Evolutionary conservation across 768 basidiomycete species (phyloP), one percentile per base, ranked within the genome.

Genomic region (Russula emetica): DNA sequence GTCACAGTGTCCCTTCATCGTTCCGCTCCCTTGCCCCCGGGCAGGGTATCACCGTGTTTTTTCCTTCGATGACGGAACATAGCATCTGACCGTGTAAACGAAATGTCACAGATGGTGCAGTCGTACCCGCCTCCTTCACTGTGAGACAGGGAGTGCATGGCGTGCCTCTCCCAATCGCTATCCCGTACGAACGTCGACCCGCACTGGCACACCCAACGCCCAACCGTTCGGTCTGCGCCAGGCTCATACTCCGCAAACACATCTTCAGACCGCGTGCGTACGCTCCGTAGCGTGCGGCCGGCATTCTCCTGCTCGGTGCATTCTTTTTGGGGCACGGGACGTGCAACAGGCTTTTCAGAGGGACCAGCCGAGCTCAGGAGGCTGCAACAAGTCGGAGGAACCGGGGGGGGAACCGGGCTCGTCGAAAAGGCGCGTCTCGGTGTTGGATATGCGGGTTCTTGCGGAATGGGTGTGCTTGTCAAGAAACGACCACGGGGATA

Each of bases 131-230:
- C 64, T 40, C 60, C 55, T 14, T 42, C 54, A 32, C 64, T 58
- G 5, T 65, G 64, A 16, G 58, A 55, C 38, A 60, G 34, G 5
- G 64, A 60, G 28, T 61, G 58, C 59, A 65, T 26, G 11, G 64
- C 64, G 22, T 65, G 64, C 44, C 64, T 60, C 40, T 61, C 60
- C 64, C 64, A 65, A 24, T 65, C 64, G 49, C 64, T 65, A 26
- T 65, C 64, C 5, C 64, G 59, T 50, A 56, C 60, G 34, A 65
- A 65, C 20, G 55, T 61, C 22, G 64, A 55, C 1, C 55, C 60
- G 24, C 64, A 65, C 44, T 65, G 59, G 26, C 64, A 65, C 42
- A 65, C 55, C 64, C 64, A 65, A 22, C 58, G 63, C 3, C 63
- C 52, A 13, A 58, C 28, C 20, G 28, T 5, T 32, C 45, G 26